These are phyloP conservation scores for Chrysoporthe austroafricana DNA, from an alignment of 2,329 filamentous ascomycete species.

Conservation along the genomic window DNA sequence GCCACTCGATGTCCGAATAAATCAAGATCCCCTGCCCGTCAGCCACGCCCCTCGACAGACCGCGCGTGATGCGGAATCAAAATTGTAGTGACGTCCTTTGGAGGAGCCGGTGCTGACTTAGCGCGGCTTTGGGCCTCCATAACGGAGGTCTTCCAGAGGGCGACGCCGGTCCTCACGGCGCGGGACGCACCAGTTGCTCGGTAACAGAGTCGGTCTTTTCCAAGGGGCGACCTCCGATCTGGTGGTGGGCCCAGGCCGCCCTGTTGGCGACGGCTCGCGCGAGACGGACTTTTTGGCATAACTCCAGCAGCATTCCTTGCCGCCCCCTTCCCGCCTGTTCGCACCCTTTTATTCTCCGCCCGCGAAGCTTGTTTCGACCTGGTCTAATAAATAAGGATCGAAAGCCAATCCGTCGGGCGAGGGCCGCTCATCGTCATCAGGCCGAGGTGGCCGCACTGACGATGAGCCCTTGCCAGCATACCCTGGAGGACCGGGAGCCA, in stretches of 20 bases:
- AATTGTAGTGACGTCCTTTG: neutral
- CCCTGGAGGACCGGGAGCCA: neutral
- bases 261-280: neutral
- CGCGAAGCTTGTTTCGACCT: no score
- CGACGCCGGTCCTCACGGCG: slow-evolving; percentile 1
- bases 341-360: no score
- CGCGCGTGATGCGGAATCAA: neutral
- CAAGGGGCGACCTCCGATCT: neutral
- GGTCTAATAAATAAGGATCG: no score
- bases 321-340: neutral
- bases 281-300: neutral
- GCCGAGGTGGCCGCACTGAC: no score
- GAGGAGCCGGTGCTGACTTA: neutral
- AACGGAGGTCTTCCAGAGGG: slow-evolving; percentile 2
- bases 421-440: no score
- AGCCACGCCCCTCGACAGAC: neutral
- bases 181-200: neutral
- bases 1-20: neutral
- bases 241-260: no score
- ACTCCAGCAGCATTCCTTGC: neutral
- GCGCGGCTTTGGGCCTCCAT: neutral
- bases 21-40: neutral
- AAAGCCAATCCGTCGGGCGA: no score
- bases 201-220: neutral
- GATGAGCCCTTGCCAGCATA: no score